Percentiles rank a stretch among this genome's conserved stretches.
These are phyloP conservation scores for Eucalyptus erythrocorys DNA, from an alignment of 345 rosid species.

Conservation along the genomic window DNA sequence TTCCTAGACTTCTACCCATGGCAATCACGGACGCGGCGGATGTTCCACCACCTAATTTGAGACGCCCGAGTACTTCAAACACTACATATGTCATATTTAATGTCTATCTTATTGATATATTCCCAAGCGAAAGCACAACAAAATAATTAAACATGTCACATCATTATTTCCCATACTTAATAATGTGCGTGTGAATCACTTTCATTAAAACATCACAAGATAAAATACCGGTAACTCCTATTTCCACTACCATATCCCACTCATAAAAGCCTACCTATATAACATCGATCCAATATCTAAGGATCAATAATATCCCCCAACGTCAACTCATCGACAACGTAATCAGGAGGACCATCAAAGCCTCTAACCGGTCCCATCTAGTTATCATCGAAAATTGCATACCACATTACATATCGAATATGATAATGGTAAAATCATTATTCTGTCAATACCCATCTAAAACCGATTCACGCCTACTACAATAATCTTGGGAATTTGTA, in stretches of 20 bases:
- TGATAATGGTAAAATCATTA: too few relatives aligned
- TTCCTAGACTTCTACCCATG: not conserved
- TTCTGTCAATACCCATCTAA: too few relatives aligned
- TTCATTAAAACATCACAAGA: not conserved
- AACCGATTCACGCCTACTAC: too few relatives aligned
- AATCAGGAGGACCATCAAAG: not conserved
- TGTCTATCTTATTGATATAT: not conserved
- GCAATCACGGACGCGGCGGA: not conserved
- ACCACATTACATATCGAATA: too few relatives aligned
- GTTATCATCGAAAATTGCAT: accelerated
- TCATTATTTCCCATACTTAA: not conserved
- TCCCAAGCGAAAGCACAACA: not conserved
- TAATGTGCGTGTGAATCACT: not conserved
- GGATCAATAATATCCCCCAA: not conserved
- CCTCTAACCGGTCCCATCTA: not conserved
- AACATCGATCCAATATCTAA: not conserved
- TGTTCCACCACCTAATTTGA: not conserved
- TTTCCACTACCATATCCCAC: not conserved
- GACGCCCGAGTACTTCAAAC: not conserved
- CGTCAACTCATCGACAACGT: accelerated
- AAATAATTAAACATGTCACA: not conserved
- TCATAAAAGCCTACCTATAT: not conserved
- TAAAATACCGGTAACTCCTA: not conserved
- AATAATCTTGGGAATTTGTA: too few relatives aligned
- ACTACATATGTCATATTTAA: not conserved